These are phyloP conservation scores for Cyclotella atomus DNA, from an alignment of 108 stramenopile genomes.

Conservation along the genomic window DNA sequence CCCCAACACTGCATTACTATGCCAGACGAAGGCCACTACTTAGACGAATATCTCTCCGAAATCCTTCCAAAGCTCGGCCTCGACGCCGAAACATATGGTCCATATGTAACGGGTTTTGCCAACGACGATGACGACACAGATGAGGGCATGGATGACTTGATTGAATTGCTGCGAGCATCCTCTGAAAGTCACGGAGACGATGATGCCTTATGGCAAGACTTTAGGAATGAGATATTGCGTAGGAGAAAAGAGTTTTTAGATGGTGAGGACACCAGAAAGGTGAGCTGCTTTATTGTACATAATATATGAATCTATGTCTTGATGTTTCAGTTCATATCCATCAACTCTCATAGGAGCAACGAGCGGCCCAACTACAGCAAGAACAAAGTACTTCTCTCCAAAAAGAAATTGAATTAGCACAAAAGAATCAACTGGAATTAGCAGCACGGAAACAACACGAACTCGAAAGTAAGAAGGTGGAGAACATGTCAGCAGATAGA, in stretches of 20 bases:
- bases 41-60: slow-evolving; percentile 54
- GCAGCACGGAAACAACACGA: slow-evolving; percentile 43
- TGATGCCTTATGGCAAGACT: slow-evolving; percentile 57
- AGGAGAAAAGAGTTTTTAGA: slow-evolving; percentile 24
- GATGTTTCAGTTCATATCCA: neutral
- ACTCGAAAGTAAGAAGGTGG: slow-evolving; percentile 35
- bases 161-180: slow-evolving; percentile 76
- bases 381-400: slow-evolving; percentile 53
- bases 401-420: slow-evolving; percentile 59
- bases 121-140: slow-evolving; percentile 54
- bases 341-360: slow-evolving; percentile 19
- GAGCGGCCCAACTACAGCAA: slow-evolving; percentile 28
- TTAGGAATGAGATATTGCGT: slow-evolving; percentile 56
- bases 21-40: slow-evolving; percentile 47
- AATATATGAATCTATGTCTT: too few relatives aligned
- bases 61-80: slow-evolving; percentile 68
- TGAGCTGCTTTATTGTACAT: slow-evolving; percentile 13
- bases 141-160: slow-evolving; percentile 53
- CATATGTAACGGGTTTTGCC: slow-evolving; percentile 61
- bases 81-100: slow-evolving; percentile 77
- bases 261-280: slow-evolving; percentile 38
- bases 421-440: slow-evolving; percentile 46
- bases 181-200: slow-evolving; percentile 66
- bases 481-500: slow-evolving; percentile 67
- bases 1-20: slow-evolving; percentile 10